Conservation (phyloP, 257 asterid genomes). For the Fraxinus quadrangulata region DNA sequence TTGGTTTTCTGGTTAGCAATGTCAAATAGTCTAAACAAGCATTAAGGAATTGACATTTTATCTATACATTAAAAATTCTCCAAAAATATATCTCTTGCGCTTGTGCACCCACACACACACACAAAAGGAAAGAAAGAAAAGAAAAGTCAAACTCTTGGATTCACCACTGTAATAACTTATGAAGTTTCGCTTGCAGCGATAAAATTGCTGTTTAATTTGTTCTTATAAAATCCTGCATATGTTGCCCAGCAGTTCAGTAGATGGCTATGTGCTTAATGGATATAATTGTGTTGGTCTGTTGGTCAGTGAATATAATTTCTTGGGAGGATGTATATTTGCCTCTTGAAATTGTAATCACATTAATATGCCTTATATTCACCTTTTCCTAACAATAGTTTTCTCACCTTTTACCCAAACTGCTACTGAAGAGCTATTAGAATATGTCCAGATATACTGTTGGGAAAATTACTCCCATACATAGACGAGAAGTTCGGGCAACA, state of each 20-base stretch:
- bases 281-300: constrained; percentile 9
- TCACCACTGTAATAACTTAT: neutral
- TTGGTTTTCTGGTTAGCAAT: neutral
- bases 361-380: neutral
- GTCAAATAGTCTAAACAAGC: neutral
- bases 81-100: neutral
- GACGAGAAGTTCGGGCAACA: constrained; percentile 79
- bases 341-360: constrained; percentile 1
- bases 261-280: neutral
- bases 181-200: neutral
- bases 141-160: neutral
- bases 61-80: neutral
- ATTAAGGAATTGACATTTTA: neutral
- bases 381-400: neutral
- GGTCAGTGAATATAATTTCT: neutral
- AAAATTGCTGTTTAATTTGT: neutral
- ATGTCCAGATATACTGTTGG: constrained; percentile 91
- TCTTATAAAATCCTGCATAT: neutral
- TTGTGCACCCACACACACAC: neutral
- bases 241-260: neutral
- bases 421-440: constrained; percentile 32
- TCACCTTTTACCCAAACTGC: constrained; percentile 14
- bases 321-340: constrained; percentile 14
- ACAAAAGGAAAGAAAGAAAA: neutral
- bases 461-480: constrained; percentile 89